These are phyloP conservation scores for Rhizopogon vesiculosus DNA, from an alignment of 768 basidiomycete genomes.

Conservation along the genomic window DNA sequence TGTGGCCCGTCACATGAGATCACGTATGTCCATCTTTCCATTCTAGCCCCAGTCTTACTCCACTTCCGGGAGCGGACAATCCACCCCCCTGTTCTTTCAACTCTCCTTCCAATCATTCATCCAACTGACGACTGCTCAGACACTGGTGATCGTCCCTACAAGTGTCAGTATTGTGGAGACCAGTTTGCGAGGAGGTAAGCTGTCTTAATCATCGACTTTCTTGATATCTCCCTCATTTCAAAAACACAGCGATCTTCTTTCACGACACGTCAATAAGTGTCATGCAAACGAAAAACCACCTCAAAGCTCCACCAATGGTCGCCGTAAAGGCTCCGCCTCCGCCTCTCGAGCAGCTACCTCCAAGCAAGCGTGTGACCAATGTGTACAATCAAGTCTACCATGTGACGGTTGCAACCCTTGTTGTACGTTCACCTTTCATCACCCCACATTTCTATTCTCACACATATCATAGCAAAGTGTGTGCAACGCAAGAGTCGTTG, in stretches of 20 bases:
- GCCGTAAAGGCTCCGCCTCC: conserved; percentile 65
- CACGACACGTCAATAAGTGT: conserved; percentile 85
- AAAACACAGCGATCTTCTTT: conserved; percentile 66
- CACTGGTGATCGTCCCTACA: conserved; percentile 87
- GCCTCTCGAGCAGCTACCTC: conserved; percentile 72
- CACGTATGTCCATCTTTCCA: conserved; percentile 53
- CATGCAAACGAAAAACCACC: conserved; percentile 68
- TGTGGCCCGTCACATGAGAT: conserved; percentile 88
- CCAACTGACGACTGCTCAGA: conserved; percentile 37
- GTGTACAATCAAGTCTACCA: conserved; percentile 67
- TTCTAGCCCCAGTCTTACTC: conserved; percentile 11
- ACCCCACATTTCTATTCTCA: conserved; percentile 4
- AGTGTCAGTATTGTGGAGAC: conserved; percentile 84
- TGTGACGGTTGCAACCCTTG: conserved; percentile 82
- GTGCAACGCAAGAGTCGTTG: conserved; percentile 64
- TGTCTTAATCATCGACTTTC: conserved; percentile 3
- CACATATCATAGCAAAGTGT: conserved; percentile 57
- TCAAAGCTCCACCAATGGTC: conserved; percentile 30
- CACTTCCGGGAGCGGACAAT: conserved; percentile 11
- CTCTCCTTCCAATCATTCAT: conserved; percentile 12
- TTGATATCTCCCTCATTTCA: conserved; percentile 1
- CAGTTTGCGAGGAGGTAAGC: conserved; percentile 80
- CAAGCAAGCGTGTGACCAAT: conserved; percentile 84
- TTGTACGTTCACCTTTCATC: conserved; percentile 39
- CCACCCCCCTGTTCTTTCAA: conserved; percentile 5